Base-by-base conservation (phyloP, 1,284 basidiomycete species). In the Apiotrichum domesticum region DNA sequence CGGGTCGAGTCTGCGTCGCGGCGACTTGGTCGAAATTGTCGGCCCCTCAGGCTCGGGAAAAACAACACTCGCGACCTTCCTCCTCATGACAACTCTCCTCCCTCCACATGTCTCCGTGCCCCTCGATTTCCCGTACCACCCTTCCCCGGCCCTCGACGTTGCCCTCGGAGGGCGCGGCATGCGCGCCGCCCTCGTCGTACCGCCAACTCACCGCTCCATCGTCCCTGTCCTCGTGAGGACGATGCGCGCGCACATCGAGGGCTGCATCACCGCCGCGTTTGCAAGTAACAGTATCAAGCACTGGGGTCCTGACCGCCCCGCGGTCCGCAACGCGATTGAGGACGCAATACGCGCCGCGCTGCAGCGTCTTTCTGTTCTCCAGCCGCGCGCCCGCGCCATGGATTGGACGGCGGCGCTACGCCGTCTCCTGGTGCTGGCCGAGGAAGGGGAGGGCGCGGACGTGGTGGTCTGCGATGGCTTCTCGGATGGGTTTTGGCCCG, bases 1-100 rank as follows among this genome's bases (percentile, higher is more conserved):
- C 10, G 60, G 61, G 1, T 75, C 75, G 3, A 60, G 61, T 0
- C 57, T 77, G 21, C 69, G 70, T 42, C 63, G 73, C 43, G 75
- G 74, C n/a, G 75, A 77, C 56, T 55, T 77, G 33, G 44, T 75
- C 2, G 74, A 76, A 56, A 14, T 76, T 9, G 62, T 71, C 34
- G 75, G 75, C 1, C 59, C 71, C 0, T 69, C 63, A 14, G 75
- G 75, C 6, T 68, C 68, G 32, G 75, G 75, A 54, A 63, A 64
- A 70, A 68, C 62, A 4, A 37, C 54, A 5, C 35, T 69, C 10
- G 11, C 42, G 3, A 35, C 51, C 15, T 66, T 66, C 46, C 57
- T 73, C 9, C 59, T 75, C 21, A 49, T 70, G 45, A 71, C 68
- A 0, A 61, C 65, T 7, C 54, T 75, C 41, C 66, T 75, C 8